These are phyloP conservation scores for Fereydounia khargensis DNA, from an alignment of 1,284 basidiomycete species.

Conservation along the genomic window DNA sequence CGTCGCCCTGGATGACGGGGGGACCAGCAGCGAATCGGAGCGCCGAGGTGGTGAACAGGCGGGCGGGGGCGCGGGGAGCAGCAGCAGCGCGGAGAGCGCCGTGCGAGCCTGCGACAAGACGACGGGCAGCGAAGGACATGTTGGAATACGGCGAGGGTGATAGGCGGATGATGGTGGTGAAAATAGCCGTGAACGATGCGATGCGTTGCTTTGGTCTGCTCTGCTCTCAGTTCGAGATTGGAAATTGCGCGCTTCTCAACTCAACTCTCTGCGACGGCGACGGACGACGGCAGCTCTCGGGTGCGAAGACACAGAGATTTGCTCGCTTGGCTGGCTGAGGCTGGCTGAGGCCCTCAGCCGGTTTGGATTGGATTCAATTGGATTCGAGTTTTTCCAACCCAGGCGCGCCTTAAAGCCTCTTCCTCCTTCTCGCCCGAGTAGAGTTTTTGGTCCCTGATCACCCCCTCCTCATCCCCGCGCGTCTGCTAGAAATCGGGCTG, in stretches of 20 bases:
- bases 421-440: too few relatives aligned
- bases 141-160: neutral
- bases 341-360: too few relatives aligned
- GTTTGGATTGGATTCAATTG: too few relatives aligned
- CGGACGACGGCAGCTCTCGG: neutral
- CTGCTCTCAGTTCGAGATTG: neutral
- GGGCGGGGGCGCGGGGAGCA: conserved; percentile 26
- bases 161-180: conserved; percentile 5
- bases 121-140: conserved; percentile 37
- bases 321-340: too few relatives aligned
- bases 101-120: conserved; percentile 29
- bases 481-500: too few relatives aligned
- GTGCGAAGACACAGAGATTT: too few relatives aligned
- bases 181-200: conserved; percentile 4
- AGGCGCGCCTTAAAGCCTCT: too few relatives aligned
- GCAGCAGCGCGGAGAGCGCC: conserved; percentile 27
- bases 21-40: conserved; percentile 55
- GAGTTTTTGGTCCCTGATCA: too few relatives aligned
- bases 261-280: neutral
- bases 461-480: too few relatives aligned
- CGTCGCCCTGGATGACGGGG: conserved; percentile 73
- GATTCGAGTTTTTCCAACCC: too few relatives aligned
- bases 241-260: too few relatives aligned
- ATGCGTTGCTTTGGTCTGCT: neutral
- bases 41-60: conserved; percentile 38